Conservation (phyloP, 352 stramenopile genomes). For the Peronospora farinosa region DNA sequence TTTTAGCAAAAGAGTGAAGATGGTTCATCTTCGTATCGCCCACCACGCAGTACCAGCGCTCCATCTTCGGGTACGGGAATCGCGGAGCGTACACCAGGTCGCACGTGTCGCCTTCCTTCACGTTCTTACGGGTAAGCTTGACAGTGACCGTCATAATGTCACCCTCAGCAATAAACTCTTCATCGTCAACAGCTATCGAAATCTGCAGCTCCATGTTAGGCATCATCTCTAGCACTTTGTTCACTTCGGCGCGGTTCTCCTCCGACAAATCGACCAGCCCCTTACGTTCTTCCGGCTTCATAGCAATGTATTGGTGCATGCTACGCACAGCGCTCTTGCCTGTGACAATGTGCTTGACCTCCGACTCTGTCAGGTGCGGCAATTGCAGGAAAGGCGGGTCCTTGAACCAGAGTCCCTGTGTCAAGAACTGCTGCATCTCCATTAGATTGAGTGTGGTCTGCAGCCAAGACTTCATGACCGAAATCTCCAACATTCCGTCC, state of each 20-base stretch:
- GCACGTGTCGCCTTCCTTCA: slow-evolving; percentile 91
- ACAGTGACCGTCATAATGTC: slow-evolving; percentile 98
- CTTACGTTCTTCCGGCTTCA: slow-evolving; percentile 90
- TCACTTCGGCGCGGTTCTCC: slow-evolving; percentile 90
- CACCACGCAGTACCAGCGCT: slow-evolving; percentile 97
- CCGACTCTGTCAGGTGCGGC: slow-evolving; percentile 81
- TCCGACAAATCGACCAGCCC: slow-evolving; percentile 88
- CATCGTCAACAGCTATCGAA: slow-evolving; percentile 86
- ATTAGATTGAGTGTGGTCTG: slow-evolving; percentile 94
- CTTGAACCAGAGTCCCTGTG: slow-evolving; percentile 94
- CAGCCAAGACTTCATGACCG: slow-evolving; percentile 92
- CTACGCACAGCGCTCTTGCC: slow-evolving; percentile 89
- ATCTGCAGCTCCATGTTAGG: slow-evolving; percentile 91
- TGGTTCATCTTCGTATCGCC: slow-evolving; percentile 91
- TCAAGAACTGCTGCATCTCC: slow-evolving; percentile 96
- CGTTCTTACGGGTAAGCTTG: slow-evolving; percentile 94
- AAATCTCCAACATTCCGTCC: slow-evolving; percentile 98
- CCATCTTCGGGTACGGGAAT: slow-evolving; percentile 93
- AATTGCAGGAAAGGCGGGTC: slow-evolving; percentile 88
- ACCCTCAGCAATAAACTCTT: slow-evolving; percentile 95
- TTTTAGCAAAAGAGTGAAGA: slow-evolving; percentile 94
- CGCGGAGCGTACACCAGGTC: slow-evolving; percentile 93
- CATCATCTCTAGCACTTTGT: slow-evolving; percentile 90
- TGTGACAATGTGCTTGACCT: slow-evolving; percentile 89
- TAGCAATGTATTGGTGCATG: slow-evolving; percentile 92